Evolutionary conservation across 2,329 filamentous ascomycete species (phyloP), one percentile per base, ranked within the genome.

Genomic region (Penicillium palitans): DNA sequence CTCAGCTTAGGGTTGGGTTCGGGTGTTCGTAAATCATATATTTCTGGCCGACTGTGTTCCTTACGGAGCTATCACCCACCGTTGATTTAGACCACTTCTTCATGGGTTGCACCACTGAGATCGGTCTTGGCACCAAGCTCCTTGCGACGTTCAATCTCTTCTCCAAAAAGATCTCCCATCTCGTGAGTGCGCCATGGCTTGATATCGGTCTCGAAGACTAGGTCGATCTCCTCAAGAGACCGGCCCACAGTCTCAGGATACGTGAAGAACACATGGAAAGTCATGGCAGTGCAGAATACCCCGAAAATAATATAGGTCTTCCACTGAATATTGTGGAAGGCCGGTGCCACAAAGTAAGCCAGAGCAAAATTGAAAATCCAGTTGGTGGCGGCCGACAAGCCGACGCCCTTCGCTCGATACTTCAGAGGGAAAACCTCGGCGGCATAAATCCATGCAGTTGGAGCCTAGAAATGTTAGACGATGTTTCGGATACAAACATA

Each of bases 301-400:
- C 83, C 90, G 69, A 93, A 93, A 63, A 93, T 83, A 72, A 92
- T 84, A 75, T 92, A 93, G 60, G 86, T 87, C 67, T 83, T 74
- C 78, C 82, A 85, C 62, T 79, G 66, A 64, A 85, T 85, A 69
- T 81, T 85, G 63, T 81, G 80, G 63, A 86, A 86, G 0, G 83
- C 80, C 0, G 83, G 83, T 0, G 84, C 82, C 0, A 84, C 81
- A 62, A 86, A 86, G 69, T 83, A 81, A 2, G 78, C 79, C 35
- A 80, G 69, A 0, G 77, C 76, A 55, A 77, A 87, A 71, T 85
- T 85, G 71, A 86, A 86, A 58, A 81, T 81, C 86, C 86, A 88
- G 70, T 88, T 88, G 0, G 79, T 78, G 0, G 83, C 81, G 0
- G 85, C 87, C 4, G 83, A 76, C 2, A 89, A 74, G 2, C 84